phyloP scores from a whole-genome alignment of 768 basidiomycete species.

The Symmetrospora coprosmae region DNA sequence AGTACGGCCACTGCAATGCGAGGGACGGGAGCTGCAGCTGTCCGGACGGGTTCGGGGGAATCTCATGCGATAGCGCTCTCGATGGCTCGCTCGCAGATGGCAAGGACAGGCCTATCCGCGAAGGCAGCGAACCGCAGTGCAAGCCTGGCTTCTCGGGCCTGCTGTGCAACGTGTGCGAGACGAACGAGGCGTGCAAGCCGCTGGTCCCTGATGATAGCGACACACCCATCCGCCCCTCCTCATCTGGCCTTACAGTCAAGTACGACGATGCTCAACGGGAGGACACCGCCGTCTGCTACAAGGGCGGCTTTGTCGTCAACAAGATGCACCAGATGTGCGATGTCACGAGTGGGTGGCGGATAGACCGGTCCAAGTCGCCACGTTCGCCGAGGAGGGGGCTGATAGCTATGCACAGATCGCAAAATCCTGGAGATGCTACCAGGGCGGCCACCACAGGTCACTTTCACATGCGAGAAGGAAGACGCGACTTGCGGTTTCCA shows the following conservation, averaged over 20 bases:
- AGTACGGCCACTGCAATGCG: constrained; percentile 75
- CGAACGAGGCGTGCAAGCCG: constrained; percentile 58
- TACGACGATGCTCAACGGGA: constrained; percentile 39
- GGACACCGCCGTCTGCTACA: constrained; percentile 82
- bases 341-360: constrained; percentile 88
- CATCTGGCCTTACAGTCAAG: constrained; percentile 13
- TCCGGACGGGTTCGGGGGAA: constrained; percentile 91
- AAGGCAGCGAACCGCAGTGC: constrained; percentile 66
- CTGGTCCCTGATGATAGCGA: constrained; percentile 46
- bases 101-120: constrained; percentile 62
- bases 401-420: constrained; percentile 47
- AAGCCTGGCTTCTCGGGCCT: constrained; percentile 90
- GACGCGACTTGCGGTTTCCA: constrained; percentile 72
- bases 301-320: constrained; percentile 80
- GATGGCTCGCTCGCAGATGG: constrained; percentile 91
- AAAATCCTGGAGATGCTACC: constrained; percentile 93
- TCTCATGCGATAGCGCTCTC: constrained; percentile 82
- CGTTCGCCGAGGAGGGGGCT: not conserved
- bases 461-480: constrained; percentile 68
- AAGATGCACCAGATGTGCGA: constrained; percentile 96
- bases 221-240: constrained; percentile 35
- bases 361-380: not conserved
- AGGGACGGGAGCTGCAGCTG: constrained; percentile 95
- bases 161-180: constrained; percentile 94
- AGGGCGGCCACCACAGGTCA: constrained; percentile 81